Percentiles rank a stretch among this genome's conserved stretches.
Conservation (phyloP, 768 basidiomycete species). For the Epithele typhae region DNA sequence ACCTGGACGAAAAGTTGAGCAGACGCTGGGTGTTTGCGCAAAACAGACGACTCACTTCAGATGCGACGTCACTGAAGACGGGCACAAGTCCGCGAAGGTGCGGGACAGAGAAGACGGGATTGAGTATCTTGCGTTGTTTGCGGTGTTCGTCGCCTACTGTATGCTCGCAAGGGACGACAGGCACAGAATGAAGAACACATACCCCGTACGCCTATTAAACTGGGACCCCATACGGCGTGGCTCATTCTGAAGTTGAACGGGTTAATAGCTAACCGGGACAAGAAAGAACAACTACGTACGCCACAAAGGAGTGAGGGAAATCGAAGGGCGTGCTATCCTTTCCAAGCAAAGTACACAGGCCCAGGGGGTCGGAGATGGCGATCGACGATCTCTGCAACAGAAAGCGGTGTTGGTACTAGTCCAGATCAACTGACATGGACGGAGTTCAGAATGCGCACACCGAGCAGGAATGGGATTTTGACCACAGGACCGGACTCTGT, state of each 20-base stretch:
- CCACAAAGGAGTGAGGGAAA: background rate
- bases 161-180: background rate
- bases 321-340: constrained; percentile 2
- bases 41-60: background rate
- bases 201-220: constrained; percentile 1
- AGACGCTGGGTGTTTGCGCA: background rate
- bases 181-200: background rate
- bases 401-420: background rate
- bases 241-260: background rate
- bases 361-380: constrained; percentile 3
- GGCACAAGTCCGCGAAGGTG: constrained; percentile 4
- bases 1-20: background rate
- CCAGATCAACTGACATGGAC: background rate
- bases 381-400: background rate
- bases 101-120: constrained; percentile 1
- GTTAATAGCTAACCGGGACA: background rate
- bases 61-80: background rate
- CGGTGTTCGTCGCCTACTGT: background rate
- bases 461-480: background rate
- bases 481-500: constrained; percentile 5
- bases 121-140: constrained; percentile 4
- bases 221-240: constrained; percentile 4
- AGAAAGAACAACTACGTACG: background rate
- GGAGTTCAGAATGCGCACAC: background rate
- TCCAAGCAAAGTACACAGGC: background rate